phyloP scores from a whole-genome alignment of 208 protist genomes.

The Strigomonas galati region DNA sequence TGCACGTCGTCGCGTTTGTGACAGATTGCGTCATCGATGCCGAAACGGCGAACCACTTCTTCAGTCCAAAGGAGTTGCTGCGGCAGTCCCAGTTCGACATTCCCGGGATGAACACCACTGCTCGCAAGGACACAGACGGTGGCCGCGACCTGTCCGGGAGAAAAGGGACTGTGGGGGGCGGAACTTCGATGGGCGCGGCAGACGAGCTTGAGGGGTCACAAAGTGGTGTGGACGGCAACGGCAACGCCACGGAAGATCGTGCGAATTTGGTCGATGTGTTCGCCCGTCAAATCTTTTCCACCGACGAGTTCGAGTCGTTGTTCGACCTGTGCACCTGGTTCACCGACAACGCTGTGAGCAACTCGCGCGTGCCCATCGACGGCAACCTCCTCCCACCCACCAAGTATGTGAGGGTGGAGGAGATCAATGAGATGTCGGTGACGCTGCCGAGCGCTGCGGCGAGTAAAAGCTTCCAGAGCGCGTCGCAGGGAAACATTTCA shows the following conservation, averaged over 20 bases:
- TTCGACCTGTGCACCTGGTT: constrained; percentile 82
- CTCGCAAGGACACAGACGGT: not conserved
- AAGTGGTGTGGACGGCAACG: not conserved
- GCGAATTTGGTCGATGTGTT: constrained; percentile 22
- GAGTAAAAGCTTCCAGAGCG: not conserved
- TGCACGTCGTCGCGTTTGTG: constrained; percentile 64
- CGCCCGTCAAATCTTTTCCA: constrained; percentile 46
- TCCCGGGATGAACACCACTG: constrained; percentile 25
- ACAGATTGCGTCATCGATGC: constrained; percentile 72
- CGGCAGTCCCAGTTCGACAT: constrained; percentile 49
- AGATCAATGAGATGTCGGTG: constrained; percentile 3
- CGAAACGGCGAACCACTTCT: constrained; percentile 59
- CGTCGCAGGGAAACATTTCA: not conserved
- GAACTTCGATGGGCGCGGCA: too few relatives aligned
- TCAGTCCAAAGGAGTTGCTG: constrained; percentile 54
- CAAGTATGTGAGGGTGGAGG: constrained; percentile 1
- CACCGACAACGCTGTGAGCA: constrained; percentile 67
- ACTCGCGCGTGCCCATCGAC: constrained; percentile 55
- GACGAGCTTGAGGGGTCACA: not conserved
- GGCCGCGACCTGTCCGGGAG: too few relatives aligned
- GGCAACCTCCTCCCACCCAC: constrained; percentile 13
- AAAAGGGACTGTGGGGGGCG: too few relatives aligned
- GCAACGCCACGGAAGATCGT: not conserved
- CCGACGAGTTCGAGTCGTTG: constrained; percentile 64
- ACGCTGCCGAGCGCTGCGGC: not conserved